phyloP scores from a whole-genome alignment of 495 filamentous ascomycete species.

The Durotheca rogersii region DNA sequence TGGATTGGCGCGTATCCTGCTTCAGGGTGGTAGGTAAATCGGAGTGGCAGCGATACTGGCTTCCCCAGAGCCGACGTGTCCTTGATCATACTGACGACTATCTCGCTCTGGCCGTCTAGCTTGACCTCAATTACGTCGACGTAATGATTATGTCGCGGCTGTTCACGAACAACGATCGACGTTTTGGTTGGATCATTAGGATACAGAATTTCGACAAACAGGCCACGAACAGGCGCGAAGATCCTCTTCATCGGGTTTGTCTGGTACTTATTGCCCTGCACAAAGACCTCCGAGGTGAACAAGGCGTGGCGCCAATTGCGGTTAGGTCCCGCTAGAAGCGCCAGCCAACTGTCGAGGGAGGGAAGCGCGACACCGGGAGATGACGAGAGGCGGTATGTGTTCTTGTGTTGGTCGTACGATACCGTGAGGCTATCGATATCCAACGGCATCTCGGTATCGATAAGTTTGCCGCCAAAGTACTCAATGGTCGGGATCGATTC shows the following conservation, averaged over 20 bases:
- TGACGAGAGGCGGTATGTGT: conserved; percentile 75
- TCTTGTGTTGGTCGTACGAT: conserved; percentile 70
- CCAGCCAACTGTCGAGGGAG: conserved; percentile 77
- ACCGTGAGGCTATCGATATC: conserved; percentile 79
- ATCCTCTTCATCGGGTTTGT: conserved; percentile 92
- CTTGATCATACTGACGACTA: conserved; percentile 83
- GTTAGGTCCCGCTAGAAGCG: conserved; percentile 78
- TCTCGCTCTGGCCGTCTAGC: conserved; percentile 71
- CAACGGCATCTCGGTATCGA: conserved; percentile 61
- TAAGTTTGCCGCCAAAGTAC: conserved; percentile 87
- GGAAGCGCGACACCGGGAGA: conserved; percentile 69
- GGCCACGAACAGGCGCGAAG: conserved; percentile 78
- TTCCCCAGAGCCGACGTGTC: conserved; percentile 79
- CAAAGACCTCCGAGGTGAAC: conserved; percentile 91
- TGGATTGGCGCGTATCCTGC: conserved; percentile 92
- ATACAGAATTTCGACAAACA: conserved; percentile 83
- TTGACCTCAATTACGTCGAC: conserved; percentile 84
- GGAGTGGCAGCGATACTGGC: conserved; percentile 74
- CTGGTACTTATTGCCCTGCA: conserved; percentile 95
- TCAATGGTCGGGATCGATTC: conserved; percentile 79
- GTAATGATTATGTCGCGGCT: conserved; percentile 60
- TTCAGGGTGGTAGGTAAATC: conserved; percentile 90
- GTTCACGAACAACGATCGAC: conserved; percentile 72
- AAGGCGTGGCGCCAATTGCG: conserved; percentile 95
- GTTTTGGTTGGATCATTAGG: conserved; percentile 78